These are phyloP conservation scores for Chenopodium suecicum DNA, from an alignment of 148 eudicot genomes.

Conservation along the genomic window DNA sequence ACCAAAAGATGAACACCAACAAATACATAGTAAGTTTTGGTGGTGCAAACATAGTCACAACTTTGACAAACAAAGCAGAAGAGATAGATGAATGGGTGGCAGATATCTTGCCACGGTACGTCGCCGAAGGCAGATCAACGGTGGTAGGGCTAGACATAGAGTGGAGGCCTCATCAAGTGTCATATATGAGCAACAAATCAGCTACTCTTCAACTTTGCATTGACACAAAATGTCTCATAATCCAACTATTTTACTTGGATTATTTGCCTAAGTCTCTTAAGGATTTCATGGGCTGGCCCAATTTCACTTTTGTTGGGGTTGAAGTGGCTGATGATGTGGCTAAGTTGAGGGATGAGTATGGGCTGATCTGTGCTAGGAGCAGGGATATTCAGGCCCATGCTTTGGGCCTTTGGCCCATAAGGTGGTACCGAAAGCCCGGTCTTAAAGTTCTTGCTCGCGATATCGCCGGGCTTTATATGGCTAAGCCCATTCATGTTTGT, in stretches of 20 bases:
- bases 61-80: constrained; percentile 18
- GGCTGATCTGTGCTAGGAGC: constrained; percentile 29
- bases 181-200: constrained; percentile 50
- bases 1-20: neutral
- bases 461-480: constrained; percentile 40
- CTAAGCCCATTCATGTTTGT: constrained; percentile 57
- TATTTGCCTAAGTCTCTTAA: constrained; percentile 46
- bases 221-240: constrained; percentile 48
- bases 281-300: constrained; percentile 35
- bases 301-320: constrained; percentile 56
- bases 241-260: constrained; percentile 65
- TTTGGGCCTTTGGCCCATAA: constrained; percentile 28
- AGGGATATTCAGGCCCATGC: constrained; percentile 36
- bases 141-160: constrained; percentile 68
- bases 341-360: constrained; percentile 61
- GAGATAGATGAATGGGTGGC: constrained; percentile 25
- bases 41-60: constrained; percentile 27
- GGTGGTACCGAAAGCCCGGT: constrained; percentile 41
- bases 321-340: constrained; percentile 50
- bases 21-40: constrained; percentile 12
- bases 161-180: constrained; percentile 46
- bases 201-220: constrained; percentile 74
- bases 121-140: neutral
- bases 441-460: constrained; percentile 55
- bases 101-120: neutral